These are phyloP conservation scores for Suillus brevipes DNA, from an alignment of 768 basidiomycete genomes.

Conservation along the genomic window DNA sequence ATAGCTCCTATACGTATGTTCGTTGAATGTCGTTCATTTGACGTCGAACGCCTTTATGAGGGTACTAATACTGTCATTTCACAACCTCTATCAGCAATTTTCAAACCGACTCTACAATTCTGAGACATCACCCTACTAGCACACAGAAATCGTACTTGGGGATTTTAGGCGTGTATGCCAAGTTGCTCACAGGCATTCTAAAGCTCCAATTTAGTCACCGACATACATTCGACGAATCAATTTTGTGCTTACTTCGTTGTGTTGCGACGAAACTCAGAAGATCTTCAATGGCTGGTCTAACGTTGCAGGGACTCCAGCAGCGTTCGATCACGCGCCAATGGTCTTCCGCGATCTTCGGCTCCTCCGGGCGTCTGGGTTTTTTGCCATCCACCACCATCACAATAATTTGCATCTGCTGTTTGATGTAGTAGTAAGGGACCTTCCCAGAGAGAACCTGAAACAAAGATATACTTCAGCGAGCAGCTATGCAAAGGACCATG, in stretches of 20 bases:
- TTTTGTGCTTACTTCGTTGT: background rate
- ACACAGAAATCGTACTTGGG: too few relatives aligned
- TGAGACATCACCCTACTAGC: too few relatives aligned
- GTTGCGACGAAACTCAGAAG: slow-evolving; percentile 16
- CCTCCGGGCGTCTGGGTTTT: slow-evolving; percentile 5
- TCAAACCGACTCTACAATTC: too few relatives aligned
- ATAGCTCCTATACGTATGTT: too few relatives aligned
- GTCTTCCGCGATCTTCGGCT: slow-evolving; percentile 8
- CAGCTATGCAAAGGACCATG: background rate
- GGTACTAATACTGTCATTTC: background rate
- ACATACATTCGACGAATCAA: background rate
- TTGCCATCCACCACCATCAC: slow-evolving; percentile 10
- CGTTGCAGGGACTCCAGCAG: slow-evolving; percentile 1
- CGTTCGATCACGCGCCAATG: slow-evolving; percentile 11
- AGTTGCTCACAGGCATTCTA: background rate
- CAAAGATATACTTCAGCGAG: background rate
- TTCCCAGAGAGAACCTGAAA: slow-evolving; percentile 12
- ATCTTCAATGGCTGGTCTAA: slow-evolving; percentile 19
- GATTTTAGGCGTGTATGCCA: background rate
- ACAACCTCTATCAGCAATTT: background rate
- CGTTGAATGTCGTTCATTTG: background rate
- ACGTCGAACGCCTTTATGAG: background rate
- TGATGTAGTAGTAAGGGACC: slow-evolving; percentile 11
- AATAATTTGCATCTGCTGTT: slow-evolving; percentile 6
- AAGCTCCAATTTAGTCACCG: background rate